Percentiles rank a stretch among this genome's conserved stretches.
Conservation (phyloP, 2,329 filamentous ascomycete genomes). For the Fusarium compactum region DNA sequence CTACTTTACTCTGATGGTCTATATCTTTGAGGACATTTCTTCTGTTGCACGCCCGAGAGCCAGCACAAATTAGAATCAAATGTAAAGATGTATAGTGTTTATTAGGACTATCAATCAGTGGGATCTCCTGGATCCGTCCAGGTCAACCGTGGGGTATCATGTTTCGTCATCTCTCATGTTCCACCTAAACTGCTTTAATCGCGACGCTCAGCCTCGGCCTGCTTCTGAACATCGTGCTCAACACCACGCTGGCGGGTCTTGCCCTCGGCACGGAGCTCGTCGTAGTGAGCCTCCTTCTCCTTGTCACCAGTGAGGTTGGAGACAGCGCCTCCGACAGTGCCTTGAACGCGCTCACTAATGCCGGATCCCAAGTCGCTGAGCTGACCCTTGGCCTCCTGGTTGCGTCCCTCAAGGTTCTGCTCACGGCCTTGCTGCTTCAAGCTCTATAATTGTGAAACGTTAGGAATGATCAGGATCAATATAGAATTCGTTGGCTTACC, state of each 20-base stretch:
- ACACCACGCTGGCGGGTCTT: conserved; percentile 88
- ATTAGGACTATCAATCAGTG: conserved; percentile 22
- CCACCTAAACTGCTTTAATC: conserved; percentile 19
- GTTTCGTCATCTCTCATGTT: conserved; percentile 25
- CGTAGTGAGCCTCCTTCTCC: conserved; percentile 71
- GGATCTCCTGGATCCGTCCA: conserved; percentile 22
- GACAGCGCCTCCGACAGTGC: conserved; percentile 76
- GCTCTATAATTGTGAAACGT: conserved; percentile 54
- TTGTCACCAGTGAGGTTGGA: conserved; percentile 80
- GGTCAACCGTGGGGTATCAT: conserved; percentile 38
- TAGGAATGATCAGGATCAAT: conserved; percentile 9
- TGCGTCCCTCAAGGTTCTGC: conserved; percentile 85
- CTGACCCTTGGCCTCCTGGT: conserved; percentile 86
- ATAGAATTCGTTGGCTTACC: conserved; percentile 53
- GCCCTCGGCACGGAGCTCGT: conserved; percentile 80
- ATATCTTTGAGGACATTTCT: not conserved
- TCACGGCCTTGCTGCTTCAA: conserved; percentile 79
- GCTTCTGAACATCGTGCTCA: conserved; percentile 83
- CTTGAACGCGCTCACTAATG: conserved; percentile 73
- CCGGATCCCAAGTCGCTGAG: conserved; percentile 78
- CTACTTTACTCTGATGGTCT: not conserved
- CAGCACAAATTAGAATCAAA: not conserved
- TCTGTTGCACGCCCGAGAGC: not conserved
- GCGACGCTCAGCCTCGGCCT: conserved; percentile 63
- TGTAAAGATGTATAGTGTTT: conserved; percentile 11